These are phyloP conservation scores for Escallonia rubra DNA, from an alignment of 129 eudicot species.

Conservation along the genomic window DNA sequence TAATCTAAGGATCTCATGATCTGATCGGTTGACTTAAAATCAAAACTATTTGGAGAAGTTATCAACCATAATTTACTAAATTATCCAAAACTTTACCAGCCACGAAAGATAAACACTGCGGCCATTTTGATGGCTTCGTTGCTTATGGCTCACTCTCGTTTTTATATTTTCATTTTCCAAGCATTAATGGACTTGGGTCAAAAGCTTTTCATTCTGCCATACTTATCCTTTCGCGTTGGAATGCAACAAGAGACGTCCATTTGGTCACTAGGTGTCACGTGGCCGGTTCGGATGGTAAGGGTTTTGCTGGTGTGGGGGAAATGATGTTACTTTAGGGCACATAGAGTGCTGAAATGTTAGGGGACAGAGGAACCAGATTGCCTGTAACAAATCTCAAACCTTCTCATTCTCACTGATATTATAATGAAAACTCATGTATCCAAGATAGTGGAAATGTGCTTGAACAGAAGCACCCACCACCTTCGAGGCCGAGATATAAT, in stretches of 20 bases:
- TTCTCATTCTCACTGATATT: neutral
- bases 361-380: constrained; percentile 16
- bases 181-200: too few species aligned
- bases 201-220: neutral
- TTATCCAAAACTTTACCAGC: too few species aligned
- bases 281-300: neutral
- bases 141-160: too few species aligned
- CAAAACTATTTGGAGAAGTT: too few species aligned
- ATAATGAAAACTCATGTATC: neutral
- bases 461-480: constrained; percentile 18
- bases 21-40: too few species aligned
- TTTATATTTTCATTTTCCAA: too few species aligned
- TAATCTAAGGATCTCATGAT: too few species aligned
- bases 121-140: too few species aligned
- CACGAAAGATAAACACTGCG: too few species aligned
- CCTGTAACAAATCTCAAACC: neutral
- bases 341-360: constrained; percentile 1
- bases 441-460: constrained; percentile 7
- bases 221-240: neutral
- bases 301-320: neutral
- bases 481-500: neutral
- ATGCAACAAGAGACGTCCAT: neutral
- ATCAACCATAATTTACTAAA: too few species aligned
- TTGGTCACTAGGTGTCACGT: neutral
- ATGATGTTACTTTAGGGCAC: constrained; percentile 20